These are phyloP conservation scores for Hymenoscyphus repandus DNA, from an alignment of 2,329 filamentous ascomycete genomes.

Conservation along the genomic window DNA sequence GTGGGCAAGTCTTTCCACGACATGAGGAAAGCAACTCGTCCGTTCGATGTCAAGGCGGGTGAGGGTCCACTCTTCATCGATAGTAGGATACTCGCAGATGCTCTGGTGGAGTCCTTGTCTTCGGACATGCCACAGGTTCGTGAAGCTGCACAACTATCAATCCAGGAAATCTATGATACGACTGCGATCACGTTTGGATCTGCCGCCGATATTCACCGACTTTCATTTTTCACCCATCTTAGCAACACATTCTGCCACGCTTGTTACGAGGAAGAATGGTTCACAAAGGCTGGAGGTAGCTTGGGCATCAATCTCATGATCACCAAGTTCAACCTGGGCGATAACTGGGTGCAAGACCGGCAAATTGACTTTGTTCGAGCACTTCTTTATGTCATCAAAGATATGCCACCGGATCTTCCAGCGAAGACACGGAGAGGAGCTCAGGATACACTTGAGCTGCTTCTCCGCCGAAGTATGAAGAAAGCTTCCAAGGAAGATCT, in stretches of 20 bases:
- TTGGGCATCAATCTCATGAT: slow-evolving; percentile 85
- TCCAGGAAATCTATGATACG: slow-evolving; percentile 72
- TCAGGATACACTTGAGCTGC: slow-evolving; percentile 73
- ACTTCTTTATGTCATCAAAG: slow-evolving; percentile 96
- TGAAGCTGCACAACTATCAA: slow-evolving; percentile 73
- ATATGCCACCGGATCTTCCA: slow-evolving; percentile 91
- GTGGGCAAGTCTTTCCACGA: slow-evolving; percentile 80
- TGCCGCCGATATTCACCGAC: slow-evolving; percentile 61
- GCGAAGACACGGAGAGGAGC: slow-evolving; percentile 82
- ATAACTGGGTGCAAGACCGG: slow-evolving; percentile 74
- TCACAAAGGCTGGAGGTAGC: slow-evolving; percentile 89
- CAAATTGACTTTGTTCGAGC: slow-evolving; percentile 85
- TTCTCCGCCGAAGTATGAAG: slow-evolving; percentile 74
- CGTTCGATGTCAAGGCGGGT: slow-evolving; percentile 79
- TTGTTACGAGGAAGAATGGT: slow-evolving; percentile 98
- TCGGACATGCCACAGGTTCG: slow-evolving; percentile 78
- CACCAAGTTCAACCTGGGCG: slow-evolving; percentile 77
- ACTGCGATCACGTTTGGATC: slow-evolving; percentile 75
- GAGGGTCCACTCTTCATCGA: slow-evolving; percentile 87
- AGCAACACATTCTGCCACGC: slow-evolving; percentile 85
- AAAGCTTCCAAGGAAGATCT: slow-evolving; percentile 75
- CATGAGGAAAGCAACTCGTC: slow-evolving; percentile 67
- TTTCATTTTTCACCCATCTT: slow-evolving; percentile 81
- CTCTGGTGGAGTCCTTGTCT: slow-evolving; percentile 82
- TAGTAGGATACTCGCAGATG: slow-evolving; percentile 79